Evolutionary conservation across 2,329 filamentous ascomycete species (phyloP).

Genomic region (Capronia americana): DNA sequence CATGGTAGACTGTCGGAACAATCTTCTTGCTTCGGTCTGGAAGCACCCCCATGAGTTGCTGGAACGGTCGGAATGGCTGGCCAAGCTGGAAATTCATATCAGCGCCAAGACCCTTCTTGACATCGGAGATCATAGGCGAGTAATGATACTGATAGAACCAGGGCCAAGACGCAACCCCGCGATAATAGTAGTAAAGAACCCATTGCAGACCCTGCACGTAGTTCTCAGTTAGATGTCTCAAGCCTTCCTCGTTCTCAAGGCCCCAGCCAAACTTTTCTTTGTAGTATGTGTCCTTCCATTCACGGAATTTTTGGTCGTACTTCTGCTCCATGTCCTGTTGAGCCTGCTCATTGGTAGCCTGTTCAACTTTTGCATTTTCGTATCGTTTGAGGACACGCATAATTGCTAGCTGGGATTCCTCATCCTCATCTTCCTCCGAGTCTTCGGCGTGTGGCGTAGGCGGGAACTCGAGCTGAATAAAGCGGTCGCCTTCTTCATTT

Average conservation of each 20-base stretch:
- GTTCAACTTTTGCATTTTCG: slow-evolving; percentile 85
- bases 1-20: slow-evolving; percentile 84
- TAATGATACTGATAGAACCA: slow-evolving; percentile 99
- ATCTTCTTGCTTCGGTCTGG: slow-evolving; percentile 98
- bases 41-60: slow-evolving; percentile 97
- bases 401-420: slow-evolving; percentile 82
- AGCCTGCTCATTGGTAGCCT: slow-evolving; percentile 78
- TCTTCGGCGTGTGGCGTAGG: slow-evolving; percentile 47
- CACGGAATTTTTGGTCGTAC: slow-evolving; percentile 86
- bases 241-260: slow-evolving; percentile 77
- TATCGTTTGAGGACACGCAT: slow-evolving; percentile 86
- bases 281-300: slow-evolving; percentile 97
- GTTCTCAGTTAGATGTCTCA: slow-evolving; percentile 86
- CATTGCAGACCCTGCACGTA: slow-evolving; percentile 97
- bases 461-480: slow-evolving; percentile 69
- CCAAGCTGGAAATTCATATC: slow-evolving; percentile 92
- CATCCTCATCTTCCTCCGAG: slow-evolving; percentile 78
- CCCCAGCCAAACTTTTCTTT: slow-evolving; percentile 89
- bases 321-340: slow-evolving; percentile 79
- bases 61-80: slow-evolving; percentile 91
- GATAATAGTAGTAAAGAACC: slow-evolving; percentile 98
- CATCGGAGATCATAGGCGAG: slow-evolving; percentile 95
- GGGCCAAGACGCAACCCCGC: slow-evolving; percentile 95
- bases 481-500: slow-evolving; percentile 69
- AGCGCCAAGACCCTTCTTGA: slow-evolving; percentile 83